A percentile compares a stretch with the other conserved stretches of the same genome.
Conservation (phyloP, 1,284 basidiomycete species). For the Malassezia sympodialis region DNA sequence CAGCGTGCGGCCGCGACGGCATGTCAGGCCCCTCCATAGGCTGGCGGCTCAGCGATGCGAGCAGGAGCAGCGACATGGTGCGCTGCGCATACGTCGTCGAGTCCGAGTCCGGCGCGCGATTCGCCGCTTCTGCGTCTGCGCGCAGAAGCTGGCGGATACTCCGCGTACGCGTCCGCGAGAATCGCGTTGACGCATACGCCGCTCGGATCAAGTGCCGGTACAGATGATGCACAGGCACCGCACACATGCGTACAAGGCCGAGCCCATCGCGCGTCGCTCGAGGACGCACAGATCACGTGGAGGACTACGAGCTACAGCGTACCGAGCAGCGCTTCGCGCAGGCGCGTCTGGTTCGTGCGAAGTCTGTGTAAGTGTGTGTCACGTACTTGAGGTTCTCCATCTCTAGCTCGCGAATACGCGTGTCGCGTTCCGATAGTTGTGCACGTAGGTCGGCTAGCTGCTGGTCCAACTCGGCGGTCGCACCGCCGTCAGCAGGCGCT, state of each 20-base stretch:
- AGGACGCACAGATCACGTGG: background rate
- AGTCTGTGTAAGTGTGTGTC: background rate
- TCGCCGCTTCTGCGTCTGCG: conserved; percentile 5
- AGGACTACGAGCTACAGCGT: conserved; percentile 3
- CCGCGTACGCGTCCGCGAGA: background rate
- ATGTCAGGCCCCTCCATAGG: conserved; percentile 2
- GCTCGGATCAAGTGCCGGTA: conserved; percentile 16
- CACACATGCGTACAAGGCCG: background rate
- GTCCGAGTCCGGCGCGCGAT: background rate
- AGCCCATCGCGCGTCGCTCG: background rate
- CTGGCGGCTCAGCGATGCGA: background rate
- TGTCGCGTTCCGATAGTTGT: conserved; percentile 28
- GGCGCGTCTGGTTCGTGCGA: conserved; percentile 15
- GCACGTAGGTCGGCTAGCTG: conserved; percentile 25
- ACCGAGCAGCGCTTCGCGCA: conserved; percentile 12
- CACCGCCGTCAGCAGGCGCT: background rate
- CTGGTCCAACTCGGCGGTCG: conserved; percentile 11
- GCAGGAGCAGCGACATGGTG: conserved; percentile 10
- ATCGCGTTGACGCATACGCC: conserved; percentile 5
- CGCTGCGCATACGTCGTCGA: background rate
- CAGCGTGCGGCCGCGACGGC: background rate
- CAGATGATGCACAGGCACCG: conserved; percentile 1
- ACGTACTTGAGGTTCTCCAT: conserved; percentile 32
- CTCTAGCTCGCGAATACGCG: conserved; percentile 36
- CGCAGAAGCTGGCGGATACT: conserved; percentile 15